A percentile compares a stretch with the other conserved stretches of the same genome.
Conservation (phyloP, 2,329 filamentous ascomycete species). For the Reticulascus tulasneorum region DNA sequence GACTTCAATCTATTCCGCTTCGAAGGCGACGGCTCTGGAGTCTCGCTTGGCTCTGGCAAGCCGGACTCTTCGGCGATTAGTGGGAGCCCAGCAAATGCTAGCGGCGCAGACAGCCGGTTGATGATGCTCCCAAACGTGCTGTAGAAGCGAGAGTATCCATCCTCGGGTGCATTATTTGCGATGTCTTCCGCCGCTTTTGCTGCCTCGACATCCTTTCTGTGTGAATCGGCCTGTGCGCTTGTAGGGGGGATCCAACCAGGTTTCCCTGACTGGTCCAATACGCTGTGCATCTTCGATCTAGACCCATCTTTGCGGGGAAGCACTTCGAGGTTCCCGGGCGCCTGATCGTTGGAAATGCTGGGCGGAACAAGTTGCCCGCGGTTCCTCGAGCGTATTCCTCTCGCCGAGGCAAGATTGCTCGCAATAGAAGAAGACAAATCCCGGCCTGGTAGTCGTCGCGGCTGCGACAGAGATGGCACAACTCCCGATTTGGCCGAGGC, state of each 20-base stretch:
- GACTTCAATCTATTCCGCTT: constrained; percentile 33
- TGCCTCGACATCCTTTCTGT: constrained; percentile 19
- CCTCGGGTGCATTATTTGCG: constrained; percentile 48
- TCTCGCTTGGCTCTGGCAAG: constrained; percentile 22
- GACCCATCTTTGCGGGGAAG: constrained; percentile 47
- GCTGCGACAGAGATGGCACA: constrained; percentile 31
- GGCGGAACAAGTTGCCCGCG: constrained; percentile 66
- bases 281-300: constrained; percentile 50
- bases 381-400: constrained; percentile 66
- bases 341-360: constrained; percentile 69
- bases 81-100: constrained; percentile 90
- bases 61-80: constrained; percentile 53
- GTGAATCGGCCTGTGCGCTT: constrained; percentile 18
- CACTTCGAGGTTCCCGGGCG: constrained; percentile 64
- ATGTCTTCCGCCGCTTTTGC: constrained; percentile 24
- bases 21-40: constrained; percentile 33
- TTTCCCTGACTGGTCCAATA: constrained; percentile 50
- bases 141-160: constrained; percentile 88
- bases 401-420: constrained; percentile 79
- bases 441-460: constrained; percentile 54
- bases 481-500: constrained; percentile 20
- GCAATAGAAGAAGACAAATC: constrained; percentile 80
- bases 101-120: constrained; percentile 80
- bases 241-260: constrained; percentile 50
- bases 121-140: constrained; percentile 86